Evolutionary conservation across 495 filamentous ascomycete genomes (phyloP), one percentile per base, ranked within the genome.

Genomic region (Acidiella bohemica): DNA sequence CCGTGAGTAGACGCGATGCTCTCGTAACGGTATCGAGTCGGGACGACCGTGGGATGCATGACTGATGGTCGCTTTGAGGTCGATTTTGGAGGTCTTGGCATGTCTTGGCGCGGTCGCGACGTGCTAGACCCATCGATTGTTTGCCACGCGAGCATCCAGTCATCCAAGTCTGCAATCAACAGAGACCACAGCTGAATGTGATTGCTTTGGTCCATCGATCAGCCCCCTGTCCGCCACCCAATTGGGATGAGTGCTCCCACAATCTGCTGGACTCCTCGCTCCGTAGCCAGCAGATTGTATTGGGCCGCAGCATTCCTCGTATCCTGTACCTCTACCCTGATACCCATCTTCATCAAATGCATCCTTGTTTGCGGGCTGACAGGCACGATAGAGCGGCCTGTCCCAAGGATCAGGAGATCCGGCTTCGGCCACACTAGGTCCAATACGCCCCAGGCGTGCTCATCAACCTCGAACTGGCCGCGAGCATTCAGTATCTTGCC

Each of bases 261-360:
- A 35, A 96, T 76, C 57, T 82, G 75, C 14, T 66, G 61, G 9
- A 86, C 61, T 2, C 60, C 61, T 12, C 86, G 59, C 29, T 66
- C 66, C 8, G 71, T 76, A 26, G 66, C 69, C 27, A 85, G 55
- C 49, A 85, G 67, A 39, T 77, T 70, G 50, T 86, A 85, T 56
- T 88, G 84, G 39, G 84, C 79, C 13, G 87, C 86, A 16, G 90
- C 90, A 64, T 95, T 95, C 42, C 84, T 66, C 25, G 90, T 99
- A 66, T 95, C 90, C 57, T 83, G 71, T 10, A 95, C 70, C 52
- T 99, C 90, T 20, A 96, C 64, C 44, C 83, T 68, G 42, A 99
- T 79, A 0, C 90, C 90, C 40, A 96, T 47, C 17, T 70, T 70
- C 50, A 76, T 80, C 39, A 99, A 75, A 46, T 71, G 64, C 43